These are phyloP conservation scores for Solanum arcanum DNA, from an alignment of 257 asterid species.

Conservation along the genomic window DNA sequence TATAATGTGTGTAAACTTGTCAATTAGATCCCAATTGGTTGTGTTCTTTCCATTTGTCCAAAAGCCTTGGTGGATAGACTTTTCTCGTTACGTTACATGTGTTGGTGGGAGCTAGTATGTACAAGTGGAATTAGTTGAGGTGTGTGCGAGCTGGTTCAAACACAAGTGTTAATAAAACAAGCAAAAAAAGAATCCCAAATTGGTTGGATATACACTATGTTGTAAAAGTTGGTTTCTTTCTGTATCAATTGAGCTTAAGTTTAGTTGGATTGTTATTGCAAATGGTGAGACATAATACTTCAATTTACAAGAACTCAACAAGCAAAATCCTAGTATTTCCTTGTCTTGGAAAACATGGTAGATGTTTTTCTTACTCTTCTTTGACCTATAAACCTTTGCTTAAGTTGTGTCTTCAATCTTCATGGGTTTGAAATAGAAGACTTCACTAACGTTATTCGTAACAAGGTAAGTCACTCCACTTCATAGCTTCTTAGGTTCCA, in stretches of 20 bases:
- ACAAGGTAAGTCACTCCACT: neutral
- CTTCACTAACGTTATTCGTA: neutral
- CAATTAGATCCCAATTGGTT: neutral
- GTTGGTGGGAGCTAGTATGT: neutral
- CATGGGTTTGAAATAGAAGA: neutral
- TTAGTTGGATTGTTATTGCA: neutral
- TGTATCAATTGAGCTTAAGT: neutral
- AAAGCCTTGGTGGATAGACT: neutral
- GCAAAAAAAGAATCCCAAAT: neutral
- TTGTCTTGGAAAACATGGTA: neutral
- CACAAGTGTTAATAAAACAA: neutral
- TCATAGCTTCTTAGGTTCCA: neutral
- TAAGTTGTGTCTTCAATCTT: neutral
- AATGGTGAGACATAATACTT: neutral
- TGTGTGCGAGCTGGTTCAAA: neutral
- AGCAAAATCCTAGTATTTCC: neutral
- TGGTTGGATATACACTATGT: neutral
- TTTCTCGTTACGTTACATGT: neutral
- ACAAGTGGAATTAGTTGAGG: neutral
- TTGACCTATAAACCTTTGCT: neutral
- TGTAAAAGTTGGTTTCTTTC: neutral
- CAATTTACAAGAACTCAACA: neutral
- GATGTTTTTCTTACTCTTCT: neutral
- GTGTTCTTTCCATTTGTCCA: neutral
- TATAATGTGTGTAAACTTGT: neutral